phyloP scores from a whole-genome alignment of 192 early-diverging fungal genomes.

The Coemansia sp. region DNA sequence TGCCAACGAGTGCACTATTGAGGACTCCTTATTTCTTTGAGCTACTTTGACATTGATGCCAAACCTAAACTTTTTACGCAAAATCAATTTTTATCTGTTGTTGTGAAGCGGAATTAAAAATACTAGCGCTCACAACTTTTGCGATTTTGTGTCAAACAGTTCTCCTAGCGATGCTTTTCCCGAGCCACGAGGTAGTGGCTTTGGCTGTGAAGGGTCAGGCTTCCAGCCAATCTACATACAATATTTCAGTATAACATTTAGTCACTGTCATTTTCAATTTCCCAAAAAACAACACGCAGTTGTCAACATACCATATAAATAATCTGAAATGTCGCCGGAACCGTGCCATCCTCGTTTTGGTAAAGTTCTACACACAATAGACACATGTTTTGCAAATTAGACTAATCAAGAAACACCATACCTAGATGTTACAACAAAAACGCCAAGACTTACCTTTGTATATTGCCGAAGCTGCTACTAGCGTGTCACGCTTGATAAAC shows the following conservation, averaged over 20 bases:
- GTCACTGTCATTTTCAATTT: neutral
- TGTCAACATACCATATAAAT: slow-evolving; percentile 22
- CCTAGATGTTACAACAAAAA: neutral
- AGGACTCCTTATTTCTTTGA: too few relatives aligned
- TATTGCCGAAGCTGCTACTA: slow-evolving; percentile 79
- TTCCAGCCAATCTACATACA: slow-evolving; percentile 85
- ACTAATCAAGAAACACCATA: neutral
- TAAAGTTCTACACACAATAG: slow-evolving; percentile 59
- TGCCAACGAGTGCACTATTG: too few relatives aligned
- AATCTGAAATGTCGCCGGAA: slow-evolving; percentile 94
- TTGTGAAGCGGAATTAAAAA: neutral
- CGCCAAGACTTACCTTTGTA: slow-evolving; percentile 67
- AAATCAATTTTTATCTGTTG: too few relatives aligned
- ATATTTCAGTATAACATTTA: neutral
- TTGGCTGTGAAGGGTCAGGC: slow-evolving; percentile 76
- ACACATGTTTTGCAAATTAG: neutral
- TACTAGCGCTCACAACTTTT: slow-evolving; percentile 27
- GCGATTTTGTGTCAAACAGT: slow-evolving; percentile 33
- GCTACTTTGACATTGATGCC: too few relatives aligned
- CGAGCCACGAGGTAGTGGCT: slow-evolving; percentile 78
- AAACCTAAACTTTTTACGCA: too few relatives aligned
- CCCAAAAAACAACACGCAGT: neutral
- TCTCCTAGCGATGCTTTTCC: slow-evolving; percentile 79
- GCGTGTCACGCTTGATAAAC: slow-evolving; percentile 75
- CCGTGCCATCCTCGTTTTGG: slow-evolving; percentile 78